Evolutionary conservation across 805 yeast genomes (phyloP), one percentile per base, ranked within the genome.

Genomic region (Teunomyces pallodes): DNA sequence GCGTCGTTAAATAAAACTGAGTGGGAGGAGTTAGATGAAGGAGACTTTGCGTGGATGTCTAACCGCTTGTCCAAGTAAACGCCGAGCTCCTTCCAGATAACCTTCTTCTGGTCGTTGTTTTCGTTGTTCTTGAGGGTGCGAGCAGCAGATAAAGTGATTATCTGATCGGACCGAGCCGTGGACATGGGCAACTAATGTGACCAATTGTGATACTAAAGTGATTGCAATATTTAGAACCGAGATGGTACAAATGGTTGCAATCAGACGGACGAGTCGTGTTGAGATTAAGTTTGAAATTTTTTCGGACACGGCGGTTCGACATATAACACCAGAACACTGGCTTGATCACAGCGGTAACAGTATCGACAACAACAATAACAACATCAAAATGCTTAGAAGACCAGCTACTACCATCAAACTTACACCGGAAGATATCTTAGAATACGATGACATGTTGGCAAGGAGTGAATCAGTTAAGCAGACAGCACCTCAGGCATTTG

Each of bases 351-450:
- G 24, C 24, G 24, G 24, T 1, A 20, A 5, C 24, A 20, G 24
- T 38, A 40, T 9, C 43, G n/a, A 9, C 17, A 16, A 24, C 45
- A 10, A 14, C n/a, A 9, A 29, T 4, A 41, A 17, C 13, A 8
- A 27, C 26, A 28, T 10, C 24, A 36, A 9, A 39, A 86, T 86
- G 92, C 68, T 86, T 38, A 75, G 91, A 66, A 74, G 90, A 62
- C 85, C 82, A 13, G 86, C 91, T 4, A 86, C 92, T 0, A 75
- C 82, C 1, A 80, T 86, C 46, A 76, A 77, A 48, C 72, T 86
- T 42, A 79, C 84, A 0, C 86, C 87, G 0, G 90, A 85, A 53
- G 94, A 86, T 55, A 77, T 86, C 14, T 61, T 69, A 51, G 78
- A 72, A 45, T 77, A 74, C 50, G 82, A 78, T 47, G 78, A 76